Percentiles rank a stretch among this genome's conserved stretches.
Conservation (phyloP, 441 rosid genomes). For the Pelargonium australe region DNA sequence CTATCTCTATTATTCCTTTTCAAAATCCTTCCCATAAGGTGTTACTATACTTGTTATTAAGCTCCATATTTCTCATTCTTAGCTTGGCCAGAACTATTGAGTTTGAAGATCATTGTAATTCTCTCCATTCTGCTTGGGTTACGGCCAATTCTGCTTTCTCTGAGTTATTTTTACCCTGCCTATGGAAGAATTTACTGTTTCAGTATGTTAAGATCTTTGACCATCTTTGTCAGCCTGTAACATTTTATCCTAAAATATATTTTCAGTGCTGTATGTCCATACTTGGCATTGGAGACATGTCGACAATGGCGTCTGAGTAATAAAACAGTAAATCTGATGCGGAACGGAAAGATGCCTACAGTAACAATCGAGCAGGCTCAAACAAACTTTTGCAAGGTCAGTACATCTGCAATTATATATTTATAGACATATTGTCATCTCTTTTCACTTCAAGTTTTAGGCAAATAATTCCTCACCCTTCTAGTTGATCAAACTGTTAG, state of each 20-base stretch:
- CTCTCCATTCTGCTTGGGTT: constrained; percentile 6
- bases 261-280: constrained; percentile 89
- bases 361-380: constrained; percentile 99
- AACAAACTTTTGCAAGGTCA: constrained; percentile 79
- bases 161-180: background rate
- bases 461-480: background rate
- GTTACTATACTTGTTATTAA: background rate
- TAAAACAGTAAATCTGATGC: constrained; percentile 90
- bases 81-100: background rate
- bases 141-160: constrained; percentile 4
- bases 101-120: background rate
- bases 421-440: background rate
- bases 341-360: constrained; percentile 95
- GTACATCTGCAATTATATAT: constrained; percentile 13
- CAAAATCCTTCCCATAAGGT: background rate
- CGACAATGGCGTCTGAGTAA: constrained; percentile 97
- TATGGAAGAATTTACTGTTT: constrained; percentile 1
- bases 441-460: background rate
- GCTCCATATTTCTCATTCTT: constrained; percentile 2
- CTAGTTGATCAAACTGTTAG: background rate
- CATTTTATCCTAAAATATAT: constrained; percentile 21
- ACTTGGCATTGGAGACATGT: constrained; percentile 91
- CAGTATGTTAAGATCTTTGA: background rate
- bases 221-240: constrained; percentile 16
- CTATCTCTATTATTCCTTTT: background rate